These are phyloP conservation scores for Pythium pectinolyticum DNA, from an alignment of 352 stramenopile species.

Conservation along the genomic window DNA sequence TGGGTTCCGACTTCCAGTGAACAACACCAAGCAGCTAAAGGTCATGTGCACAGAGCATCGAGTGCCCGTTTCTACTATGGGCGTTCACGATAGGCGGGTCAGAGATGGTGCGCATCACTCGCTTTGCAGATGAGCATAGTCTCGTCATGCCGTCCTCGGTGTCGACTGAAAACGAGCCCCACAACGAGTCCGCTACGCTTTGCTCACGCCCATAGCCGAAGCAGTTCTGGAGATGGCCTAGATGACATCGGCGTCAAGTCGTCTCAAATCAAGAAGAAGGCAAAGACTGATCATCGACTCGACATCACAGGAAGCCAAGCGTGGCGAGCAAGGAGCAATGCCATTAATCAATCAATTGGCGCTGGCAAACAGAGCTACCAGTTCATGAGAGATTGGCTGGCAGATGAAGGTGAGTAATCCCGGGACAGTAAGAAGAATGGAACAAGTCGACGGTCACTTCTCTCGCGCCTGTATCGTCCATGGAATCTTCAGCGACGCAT, in stretches of 20 bases:
- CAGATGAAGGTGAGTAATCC: conserved; percentile 1
- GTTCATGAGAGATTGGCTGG: conserved; percentile 7
- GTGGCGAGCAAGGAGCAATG: conserved; percentile 3
- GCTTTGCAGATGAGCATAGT: conserved; percentile 1
- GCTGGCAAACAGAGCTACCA: conserved; percentile 8
- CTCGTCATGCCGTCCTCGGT: not conserved
- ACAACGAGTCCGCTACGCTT: not conserved
- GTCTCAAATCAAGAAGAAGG: conserved; percentile 2
- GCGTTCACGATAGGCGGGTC: not conserved
- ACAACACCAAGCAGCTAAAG: conserved; percentile 8
- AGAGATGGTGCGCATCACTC: not conserved
- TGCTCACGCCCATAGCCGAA: conserved; percentile 9
- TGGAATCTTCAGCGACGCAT: conserved; percentile 1
- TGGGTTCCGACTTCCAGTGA: not conserved
- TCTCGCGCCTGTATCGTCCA: conserved; percentile 16
- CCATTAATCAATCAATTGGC: not conserved
- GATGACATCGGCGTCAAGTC: conserved; percentile 1
- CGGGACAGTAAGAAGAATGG: not conserved
- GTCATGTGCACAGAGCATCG: conserved; percentile 3
- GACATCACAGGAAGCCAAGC: conserved; percentile 4
- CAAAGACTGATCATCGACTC: not conserved
- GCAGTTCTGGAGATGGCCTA: not conserved
- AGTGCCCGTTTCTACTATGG: conserved; percentile 1
- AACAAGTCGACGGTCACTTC: not conserved
- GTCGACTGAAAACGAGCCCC: conserved; percentile 6